phyloP scores from a whole-genome alignment of 2,329 filamentous ascomycete genomes.

The Talaromyces sp. region DNA sequence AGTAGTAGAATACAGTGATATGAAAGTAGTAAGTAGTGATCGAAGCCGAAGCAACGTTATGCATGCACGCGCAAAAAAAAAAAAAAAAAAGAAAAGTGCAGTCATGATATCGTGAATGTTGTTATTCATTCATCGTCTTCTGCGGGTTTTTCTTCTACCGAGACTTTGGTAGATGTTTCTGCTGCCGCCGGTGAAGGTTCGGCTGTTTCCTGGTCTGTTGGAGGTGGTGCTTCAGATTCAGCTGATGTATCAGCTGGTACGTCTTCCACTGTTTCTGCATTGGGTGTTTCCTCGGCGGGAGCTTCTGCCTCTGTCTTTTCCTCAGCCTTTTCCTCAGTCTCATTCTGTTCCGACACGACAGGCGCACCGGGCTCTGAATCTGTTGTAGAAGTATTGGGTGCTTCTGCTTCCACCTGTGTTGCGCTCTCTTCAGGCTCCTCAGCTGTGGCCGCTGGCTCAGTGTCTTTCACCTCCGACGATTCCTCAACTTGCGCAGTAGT shows the following conservation, averaged over 20 bases:
- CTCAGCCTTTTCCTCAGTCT: neutral
- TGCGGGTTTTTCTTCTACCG: slow-evolving; percentile 6
- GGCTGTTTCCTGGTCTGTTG: neutral
- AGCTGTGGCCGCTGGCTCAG: neutral
- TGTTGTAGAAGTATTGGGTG: neutral
- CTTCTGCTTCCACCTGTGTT: neutral
- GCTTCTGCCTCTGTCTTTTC: neutral
- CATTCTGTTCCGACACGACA: neutral
- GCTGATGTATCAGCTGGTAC: neutral
- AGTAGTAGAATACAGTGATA: slow-evolving; percentile 8
- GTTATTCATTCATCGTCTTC: slow-evolving; percentile 7
- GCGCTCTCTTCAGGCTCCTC: neutral
- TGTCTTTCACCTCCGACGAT: neutral
- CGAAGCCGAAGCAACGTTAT: neutral
- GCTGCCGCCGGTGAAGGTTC: neutral
- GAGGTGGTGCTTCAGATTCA: neutral
- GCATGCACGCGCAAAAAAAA: neutral
- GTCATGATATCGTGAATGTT: slow-evolving; percentile 9
- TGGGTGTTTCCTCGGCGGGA: neutral
- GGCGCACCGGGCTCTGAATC: neutral
- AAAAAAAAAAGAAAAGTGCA: neutral
- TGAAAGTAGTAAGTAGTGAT: neutral
- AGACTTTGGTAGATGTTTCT: neutral
- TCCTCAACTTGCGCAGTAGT: neutral
- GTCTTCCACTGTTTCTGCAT: neutral